Base-by-base conservation (phyloP, 768 basidiomycete genomes). In the Mycena polygramma region DNA sequence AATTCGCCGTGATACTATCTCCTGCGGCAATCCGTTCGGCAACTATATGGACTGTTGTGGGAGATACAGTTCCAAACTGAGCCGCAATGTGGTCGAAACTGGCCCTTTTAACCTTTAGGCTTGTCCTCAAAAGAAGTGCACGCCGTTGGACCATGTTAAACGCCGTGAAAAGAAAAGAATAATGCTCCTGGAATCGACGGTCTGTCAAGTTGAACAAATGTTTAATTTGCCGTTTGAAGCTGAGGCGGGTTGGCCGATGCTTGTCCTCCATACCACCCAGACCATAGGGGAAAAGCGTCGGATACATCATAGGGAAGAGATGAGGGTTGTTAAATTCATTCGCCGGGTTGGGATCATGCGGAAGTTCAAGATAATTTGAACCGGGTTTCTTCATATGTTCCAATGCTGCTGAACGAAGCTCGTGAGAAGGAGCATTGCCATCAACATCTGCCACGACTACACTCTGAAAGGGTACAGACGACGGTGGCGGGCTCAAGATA, bases 131-230 rank as follows among this genome's bases (percentile, higher is more conserved):
- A 30, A 30, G 30, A 30, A 30, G 30, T 30, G 30, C 30, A 30
- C 30, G 30, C 30, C 30, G 30, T 30, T 30, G 30, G 30, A 30
- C 30, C 30, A 30, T 57, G n/a, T 57, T 57, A 14, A 57, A 57
- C 2, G 36, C 55, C 5, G 55, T 41, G 37, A 57, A 57, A 6
- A 57, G 37, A 20, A 57, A 57, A 10, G 37, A 57, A 14, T 36
- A 39, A 39, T 57, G 55, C 22, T 57, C 37, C 14, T 57, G 55
- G 20, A 57, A 57, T 14, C 55, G 36, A n/a, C 36, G 55, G 22
- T 57, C 55, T 7, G 55, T 37, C 22, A 57, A 26, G n/a, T 41
- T 57, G 37, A 39, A 26, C 0, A 57, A 26, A 57, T 57, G 37
- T n/a, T 39, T 57, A 10, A 57, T 22, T n/a, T 57, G 55, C 5